Evolutionary conservation across 805 yeast genomes (phyloP).

Genomic region (Metschnikowia cerradonensis): DNA sequence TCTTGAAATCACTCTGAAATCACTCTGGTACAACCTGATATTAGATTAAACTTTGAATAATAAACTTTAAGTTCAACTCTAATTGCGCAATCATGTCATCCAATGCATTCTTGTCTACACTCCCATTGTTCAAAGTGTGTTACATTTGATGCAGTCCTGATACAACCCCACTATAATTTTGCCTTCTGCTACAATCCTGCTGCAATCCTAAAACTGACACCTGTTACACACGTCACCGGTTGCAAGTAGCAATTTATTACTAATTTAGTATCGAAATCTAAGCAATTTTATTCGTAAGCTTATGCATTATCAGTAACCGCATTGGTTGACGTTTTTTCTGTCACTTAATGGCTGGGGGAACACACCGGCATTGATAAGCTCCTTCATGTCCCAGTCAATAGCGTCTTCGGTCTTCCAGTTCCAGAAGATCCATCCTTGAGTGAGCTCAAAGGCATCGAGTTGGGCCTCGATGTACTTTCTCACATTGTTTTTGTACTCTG

Average conservation of each 20-base stretch:
- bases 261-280: background rate
- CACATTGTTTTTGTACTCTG: constrained; percentile 49
- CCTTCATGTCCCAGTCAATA: constrained; percentile 80
- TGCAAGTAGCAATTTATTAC: background rate
- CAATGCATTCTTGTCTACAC: too few relatives aligned
- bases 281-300: background rate
- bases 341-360: constrained; percentile 78
- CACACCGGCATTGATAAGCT: constrained; percentile 51
- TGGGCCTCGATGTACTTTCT: constrained; percentile 85
- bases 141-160: too few relatives aligned
- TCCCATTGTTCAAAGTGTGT: too few relatives aligned
- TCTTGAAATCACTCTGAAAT: too few relatives aligned
- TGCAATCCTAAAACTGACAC: too few relatives aligned
- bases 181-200: too few relatives aligned
- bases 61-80: too few relatives aligned
- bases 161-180: too few relatives aligned
- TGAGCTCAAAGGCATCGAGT: constrained; percentile 70
- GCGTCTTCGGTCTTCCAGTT: constrained; percentile 83
- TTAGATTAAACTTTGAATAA: too few relatives aligned
- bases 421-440: constrained; percentile 92
- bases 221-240: too few relatives aligned
- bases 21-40: too few relatives aligned
- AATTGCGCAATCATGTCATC: too few relatives aligned
- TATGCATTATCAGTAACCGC: constrained; percentile 32
- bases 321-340: constrained; percentile 69